These are phyloP conservation scores for Gnaphalium uliginosum DNA, from an alignment of 129 eudicot species.

Conservation along the genomic window DNA sequence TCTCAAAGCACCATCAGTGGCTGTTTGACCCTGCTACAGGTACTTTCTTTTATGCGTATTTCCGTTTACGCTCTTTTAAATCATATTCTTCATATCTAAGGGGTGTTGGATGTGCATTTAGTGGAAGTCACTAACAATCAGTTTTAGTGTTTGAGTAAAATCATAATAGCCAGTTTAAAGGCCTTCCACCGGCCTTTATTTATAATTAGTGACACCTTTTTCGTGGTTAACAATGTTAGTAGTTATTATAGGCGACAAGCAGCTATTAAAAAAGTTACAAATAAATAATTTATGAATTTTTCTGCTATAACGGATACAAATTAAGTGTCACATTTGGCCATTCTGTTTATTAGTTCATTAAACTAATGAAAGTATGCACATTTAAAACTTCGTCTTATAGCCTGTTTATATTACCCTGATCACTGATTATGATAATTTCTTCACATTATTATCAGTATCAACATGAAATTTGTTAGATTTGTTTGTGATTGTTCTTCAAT, in stretches of 20 bases:
- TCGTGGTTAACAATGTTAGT: not conserved
- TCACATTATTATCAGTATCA: slow-evolving; percentile 1
- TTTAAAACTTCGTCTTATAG: not conserved
- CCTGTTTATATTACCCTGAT: not conserved
- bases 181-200: not conserved
- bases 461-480: not conserved
- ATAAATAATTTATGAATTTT: not conserved
- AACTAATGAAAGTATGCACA: not conserved
- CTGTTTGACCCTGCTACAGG: slow-evolving; percentile 89
- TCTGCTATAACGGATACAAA: not conserved
- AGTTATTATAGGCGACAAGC: not conserved
- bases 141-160: not conserved
- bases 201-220: not conserved
- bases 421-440: not conserved
- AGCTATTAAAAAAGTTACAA: not conserved
- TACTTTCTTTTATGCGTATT: slow-evolving; percentile 15
- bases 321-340: not conserved
- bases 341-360: not conserved
- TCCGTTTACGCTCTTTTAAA: not conserved
- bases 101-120: not conserved
- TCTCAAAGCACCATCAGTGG: slow-evolving; percentile 98
- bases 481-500: slow-evolving; percentile 1
- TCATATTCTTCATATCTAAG: not conserved
- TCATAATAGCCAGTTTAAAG: not conserved
- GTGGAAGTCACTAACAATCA: not conserved